These are phyloP conservation scores for Penicillium sp. DNA, from an alignment of 2,329 filamentous ascomycete genomes.

Conservation along the genomic window DNA sequence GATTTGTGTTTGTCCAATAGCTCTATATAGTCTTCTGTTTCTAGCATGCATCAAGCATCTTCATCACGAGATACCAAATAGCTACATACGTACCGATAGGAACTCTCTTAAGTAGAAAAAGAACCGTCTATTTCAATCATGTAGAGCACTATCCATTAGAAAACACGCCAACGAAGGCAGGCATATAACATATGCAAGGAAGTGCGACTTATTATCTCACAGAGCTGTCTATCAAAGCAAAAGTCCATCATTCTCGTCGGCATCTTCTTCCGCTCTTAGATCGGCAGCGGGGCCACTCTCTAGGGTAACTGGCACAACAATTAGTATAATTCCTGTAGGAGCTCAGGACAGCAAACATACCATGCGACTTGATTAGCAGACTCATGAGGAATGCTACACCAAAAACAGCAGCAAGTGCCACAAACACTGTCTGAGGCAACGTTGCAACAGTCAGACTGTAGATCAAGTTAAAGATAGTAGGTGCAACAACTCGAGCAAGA, in stretches of 20 bases:
- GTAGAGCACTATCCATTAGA: background rate
- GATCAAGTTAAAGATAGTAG: conserved; percentile 78
- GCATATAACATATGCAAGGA: background rate
- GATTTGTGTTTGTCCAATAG: background rate
- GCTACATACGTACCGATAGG: background rate
- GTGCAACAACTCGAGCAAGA: conserved; percentile 72
- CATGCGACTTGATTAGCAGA: conserved; percentile 68
- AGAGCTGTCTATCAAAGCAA: background rate
- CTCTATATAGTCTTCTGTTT: background rate
- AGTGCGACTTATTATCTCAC: conserved; percentile 1
- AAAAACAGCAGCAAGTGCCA: conserved; percentile 68
- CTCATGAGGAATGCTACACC: conserved; percentile 62
- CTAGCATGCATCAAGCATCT: background rate
- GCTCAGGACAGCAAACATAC: conserved; percentile 52
- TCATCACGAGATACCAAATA: background rate
- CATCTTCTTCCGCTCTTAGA: conserved; percentile 18
- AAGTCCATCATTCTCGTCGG: conserved; percentile 16
- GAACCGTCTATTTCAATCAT: background rate
- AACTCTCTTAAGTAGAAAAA: too few species aligned
- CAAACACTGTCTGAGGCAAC: conserved; percentile 80
- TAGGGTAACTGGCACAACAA: conserved; percentile 17
- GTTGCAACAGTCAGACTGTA: conserved; percentile 76
- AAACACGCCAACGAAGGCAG: background rate
- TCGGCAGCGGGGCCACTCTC: conserved; percentile 12
- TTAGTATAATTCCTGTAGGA: conserved; percentile 6